phyloP scores from a whole-genome alignment of 768 basidiomycete genomes.

The Phlegmacium glaucopus region DNA sequence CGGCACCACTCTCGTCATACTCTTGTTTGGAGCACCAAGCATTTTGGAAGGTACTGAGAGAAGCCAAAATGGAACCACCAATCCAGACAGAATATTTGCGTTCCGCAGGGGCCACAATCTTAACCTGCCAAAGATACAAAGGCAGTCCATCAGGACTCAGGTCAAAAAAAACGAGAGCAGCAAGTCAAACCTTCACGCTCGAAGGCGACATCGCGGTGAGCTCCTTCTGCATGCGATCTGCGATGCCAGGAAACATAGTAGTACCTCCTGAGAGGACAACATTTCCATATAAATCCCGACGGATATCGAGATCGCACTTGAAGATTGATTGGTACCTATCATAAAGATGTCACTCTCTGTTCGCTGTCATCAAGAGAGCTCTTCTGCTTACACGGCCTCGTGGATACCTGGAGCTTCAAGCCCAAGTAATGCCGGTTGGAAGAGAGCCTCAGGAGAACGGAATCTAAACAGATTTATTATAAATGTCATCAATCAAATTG shows the following conservation, averaged over 20 bases:
- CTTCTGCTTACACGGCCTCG: constrained; percentile 67
- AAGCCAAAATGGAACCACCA: constrained; percentile 9
- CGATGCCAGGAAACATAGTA: constrained; percentile 10
- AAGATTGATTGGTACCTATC: constrained; percentile 74
- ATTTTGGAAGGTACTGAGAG: constrained; percentile 7
- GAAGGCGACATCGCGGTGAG: constrained; percentile 1
- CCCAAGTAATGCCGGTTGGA: constrained; percentile 89
- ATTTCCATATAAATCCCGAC: constrained; percentile 75
- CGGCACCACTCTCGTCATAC: constrained; percentile 6
- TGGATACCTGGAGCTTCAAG: constrained; percentile 90
- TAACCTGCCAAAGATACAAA: background rate
- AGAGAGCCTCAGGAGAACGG: constrained; percentile 92
- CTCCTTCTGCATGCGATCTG: constrained; percentile 7
- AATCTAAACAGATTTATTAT: constrained; percentile 50
- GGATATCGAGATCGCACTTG: constrained; percentile 85
- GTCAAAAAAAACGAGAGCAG: too few species aligned
- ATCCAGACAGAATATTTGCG: constrained; percentile 10
- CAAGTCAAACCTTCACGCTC: background rate
- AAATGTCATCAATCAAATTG: constrained; percentile 18
- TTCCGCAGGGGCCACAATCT: constrained; percentile 3
- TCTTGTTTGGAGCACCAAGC: constrained; percentile 7
- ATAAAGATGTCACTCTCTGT: constrained; percentile 4
- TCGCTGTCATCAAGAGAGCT: background rate
- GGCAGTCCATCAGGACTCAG: too few species aligned
- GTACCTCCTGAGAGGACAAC: constrained; percentile 8